phyloP scores from a whole-genome alignment of 2,329 filamentous ascomycete species.

The Colletotrichum godetiae region DNA sequence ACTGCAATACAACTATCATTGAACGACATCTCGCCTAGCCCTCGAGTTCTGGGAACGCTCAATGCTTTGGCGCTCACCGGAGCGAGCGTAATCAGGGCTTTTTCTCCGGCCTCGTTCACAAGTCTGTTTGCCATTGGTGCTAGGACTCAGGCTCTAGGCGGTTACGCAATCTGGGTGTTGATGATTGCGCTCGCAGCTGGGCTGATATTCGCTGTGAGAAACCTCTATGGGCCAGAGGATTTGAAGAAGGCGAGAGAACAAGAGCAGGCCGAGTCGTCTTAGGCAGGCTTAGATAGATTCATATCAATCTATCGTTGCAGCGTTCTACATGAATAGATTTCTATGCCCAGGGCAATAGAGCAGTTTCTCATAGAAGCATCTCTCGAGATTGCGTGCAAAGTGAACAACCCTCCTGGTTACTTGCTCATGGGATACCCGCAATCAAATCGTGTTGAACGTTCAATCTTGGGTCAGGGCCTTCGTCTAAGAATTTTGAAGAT shows the following conservation, averaged over 20 bases:
- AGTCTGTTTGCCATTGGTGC: conserved; percentile 77
- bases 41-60: conserved; percentile 73
- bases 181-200: background rate
- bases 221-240: background rate
- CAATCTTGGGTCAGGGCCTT: background rate
- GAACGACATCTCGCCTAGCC: conserved; percentile 78
- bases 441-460: background rate
- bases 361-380: background rate
- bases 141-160: conserved; percentile 68
- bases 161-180: conserved; percentile 55
- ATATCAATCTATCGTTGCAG: background rate
- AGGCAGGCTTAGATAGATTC: background rate
- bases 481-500: background rate
- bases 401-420: background rate
- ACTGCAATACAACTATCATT: conserved; percentile 78
- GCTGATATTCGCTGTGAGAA: conserved; percentile 10
- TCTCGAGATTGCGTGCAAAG: background rate
- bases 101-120: conserved; percentile 74
- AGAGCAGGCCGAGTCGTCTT: background rate
- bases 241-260: background rate
- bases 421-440: background rate
- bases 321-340: background rate
- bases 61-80: conserved; percentile 72
- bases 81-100: conserved; percentile 69
- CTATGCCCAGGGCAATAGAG: background rate